These are phyloP conservation scores for Ottelia alismoides DNA, from an alignment of 106 monocot genomes.

Conservation along the genomic window DNA sequence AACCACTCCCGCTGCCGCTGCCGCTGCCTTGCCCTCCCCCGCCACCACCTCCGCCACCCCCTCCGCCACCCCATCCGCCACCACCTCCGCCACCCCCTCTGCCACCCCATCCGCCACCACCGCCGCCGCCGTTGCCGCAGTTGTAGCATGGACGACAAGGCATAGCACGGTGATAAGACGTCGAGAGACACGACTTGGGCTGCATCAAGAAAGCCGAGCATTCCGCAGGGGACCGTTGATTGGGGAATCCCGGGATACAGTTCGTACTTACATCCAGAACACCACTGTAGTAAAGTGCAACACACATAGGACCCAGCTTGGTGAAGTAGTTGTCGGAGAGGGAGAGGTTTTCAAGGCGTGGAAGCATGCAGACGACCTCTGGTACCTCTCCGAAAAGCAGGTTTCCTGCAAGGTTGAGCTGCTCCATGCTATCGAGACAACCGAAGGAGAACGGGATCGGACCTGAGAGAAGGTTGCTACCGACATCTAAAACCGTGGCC, in stretches of 20 bases:
- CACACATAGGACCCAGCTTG: constrained; percentile 9
- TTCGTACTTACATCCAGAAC: constrained; percentile 17
- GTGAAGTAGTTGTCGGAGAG: constrained; percentile 28
- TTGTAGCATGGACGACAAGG: no score
- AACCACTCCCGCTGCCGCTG: no score
- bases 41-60: no score
- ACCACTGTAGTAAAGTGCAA: constrained; percentile 4
- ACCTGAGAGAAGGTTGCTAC: constrained; percentile 28
- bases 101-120: no score
- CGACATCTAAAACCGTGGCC: constrained; percentile 34
- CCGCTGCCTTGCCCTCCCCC: no score
- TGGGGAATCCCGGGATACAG: constrained; percentile 13
- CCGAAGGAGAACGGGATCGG: constrained; percentile 37
- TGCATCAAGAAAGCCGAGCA: constrained; percentile 5
- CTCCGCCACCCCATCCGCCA: no score
- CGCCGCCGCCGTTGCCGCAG: no score
- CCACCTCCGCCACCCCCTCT: no score
- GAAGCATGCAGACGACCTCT: constrained; percentile 27
- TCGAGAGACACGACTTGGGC: constrained; percentile 16
- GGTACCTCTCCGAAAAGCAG: constrained; percentile 31
- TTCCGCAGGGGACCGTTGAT: constrained; percentile 8
- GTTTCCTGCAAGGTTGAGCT: constrained; percentile 43
- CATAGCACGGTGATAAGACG: no score
- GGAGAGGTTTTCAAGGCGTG: constrained; percentile 11
- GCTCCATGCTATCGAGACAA: constrained; percentile 24